Evolutionary conservation across 1,139 yeast genomes (phyloP).

Genomic region (Debaryomycetaceae sp.): DNA sequence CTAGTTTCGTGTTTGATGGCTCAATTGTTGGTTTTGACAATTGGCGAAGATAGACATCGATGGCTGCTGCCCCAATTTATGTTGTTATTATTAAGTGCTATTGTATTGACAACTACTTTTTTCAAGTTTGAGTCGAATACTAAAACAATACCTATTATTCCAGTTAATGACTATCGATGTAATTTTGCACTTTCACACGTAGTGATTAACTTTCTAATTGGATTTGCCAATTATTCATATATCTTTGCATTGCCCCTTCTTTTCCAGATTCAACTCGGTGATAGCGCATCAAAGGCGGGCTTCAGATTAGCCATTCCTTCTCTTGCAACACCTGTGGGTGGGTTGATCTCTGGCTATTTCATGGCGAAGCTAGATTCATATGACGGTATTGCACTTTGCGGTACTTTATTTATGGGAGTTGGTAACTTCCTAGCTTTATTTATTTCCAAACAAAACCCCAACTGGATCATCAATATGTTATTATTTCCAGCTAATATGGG

Average conservation of each 20-base stretch:
- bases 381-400: slow-evolving; percentile 20
- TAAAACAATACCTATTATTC: slow-evolving; percentile 33
- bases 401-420: slow-evolving; percentile 26
- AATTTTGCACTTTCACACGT: slow-evolving; percentile 22
- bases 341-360: slow-evolving; percentile 31
- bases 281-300: slow-evolving; percentile 25
- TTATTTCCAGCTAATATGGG: slow-evolving; percentile 38
- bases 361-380: slow-evolving; percentile 25
- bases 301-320: slow-evolving; percentile 36
- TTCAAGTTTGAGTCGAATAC: slow-evolving; percentile 24
- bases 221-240: slow-evolving; percentile 35
- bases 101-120: slow-evolving; percentile 11
- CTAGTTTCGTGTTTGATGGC: slow-evolving; percentile 22
- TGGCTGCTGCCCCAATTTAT: slow-evolving; percentile 17
- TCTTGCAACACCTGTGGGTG: slow-evolving; percentile 36
- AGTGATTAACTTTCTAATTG: slow-evolving; percentile 30
- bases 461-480: slow-evolving; percentile 21
- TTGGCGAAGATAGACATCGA: slow-evolving; percentile 20
- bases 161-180: slow-evolving; percentile 24
- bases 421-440: slow-evolving; percentile 30
- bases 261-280: slow-evolving; percentile 32
- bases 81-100: slow-evolving; percentile 10
- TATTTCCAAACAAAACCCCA: slow-evolving; percentile 18
- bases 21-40: slow-evolving; percentile 25
- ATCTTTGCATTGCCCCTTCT: slow-evolving; percentile 37